These are phyloP conservation scores for Termitomyces sp. DNA, from an alignment of 768 basidiomycete species.

Conservation along the genomic window DNA sequence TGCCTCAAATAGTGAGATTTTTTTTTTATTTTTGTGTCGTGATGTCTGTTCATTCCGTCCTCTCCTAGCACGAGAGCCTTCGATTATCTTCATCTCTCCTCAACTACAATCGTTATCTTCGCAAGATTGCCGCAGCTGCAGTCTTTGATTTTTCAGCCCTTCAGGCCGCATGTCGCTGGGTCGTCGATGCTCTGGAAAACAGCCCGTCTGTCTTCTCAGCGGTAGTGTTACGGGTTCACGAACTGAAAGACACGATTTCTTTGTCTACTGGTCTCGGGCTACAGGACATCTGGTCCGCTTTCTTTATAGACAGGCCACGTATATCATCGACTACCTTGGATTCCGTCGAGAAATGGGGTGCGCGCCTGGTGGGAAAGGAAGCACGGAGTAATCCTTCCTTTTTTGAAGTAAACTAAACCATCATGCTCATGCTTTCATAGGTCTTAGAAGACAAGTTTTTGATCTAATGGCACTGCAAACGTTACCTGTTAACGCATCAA, in stretches of 20 bases:
- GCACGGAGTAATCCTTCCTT: constrained; percentile 8
- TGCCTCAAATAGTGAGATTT: constrained; percentile 21
- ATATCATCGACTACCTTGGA: constrained; percentile 11
- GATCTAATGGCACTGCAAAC: constrained; percentile 36
- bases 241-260: constrained; percentile 47
- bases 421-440: constrained; percentile 18
- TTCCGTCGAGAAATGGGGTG: constrained; percentile 20
- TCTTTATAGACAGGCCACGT: constrained; percentile 28
- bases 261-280: constrained; percentile 72
- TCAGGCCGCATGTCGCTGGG: constrained; percentile 54
- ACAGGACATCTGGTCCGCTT: constrained; percentile 63
- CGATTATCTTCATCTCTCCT: constrained; percentile 34
- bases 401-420: not conserved
- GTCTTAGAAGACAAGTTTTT: constrained; percentile 36
- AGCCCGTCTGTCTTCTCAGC: constrained; percentile 29
- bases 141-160: constrained; percentile 66
- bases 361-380: constrained; percentile 16
- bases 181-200: constrained; percentile 38
- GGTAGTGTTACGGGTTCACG: constrained; percentile 28
- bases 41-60: not conserved
- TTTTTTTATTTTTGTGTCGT: not conserved
- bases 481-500: constrained; percentile 20
- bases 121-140: constrained; percentile 30
- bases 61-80: constrained; percentile 24
- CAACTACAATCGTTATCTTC: constrained; percentile 37